Base-by-base conservation (phyloP, 1,284 basidiomycete species). In the Trichosporon coremiiforme region DNA sequence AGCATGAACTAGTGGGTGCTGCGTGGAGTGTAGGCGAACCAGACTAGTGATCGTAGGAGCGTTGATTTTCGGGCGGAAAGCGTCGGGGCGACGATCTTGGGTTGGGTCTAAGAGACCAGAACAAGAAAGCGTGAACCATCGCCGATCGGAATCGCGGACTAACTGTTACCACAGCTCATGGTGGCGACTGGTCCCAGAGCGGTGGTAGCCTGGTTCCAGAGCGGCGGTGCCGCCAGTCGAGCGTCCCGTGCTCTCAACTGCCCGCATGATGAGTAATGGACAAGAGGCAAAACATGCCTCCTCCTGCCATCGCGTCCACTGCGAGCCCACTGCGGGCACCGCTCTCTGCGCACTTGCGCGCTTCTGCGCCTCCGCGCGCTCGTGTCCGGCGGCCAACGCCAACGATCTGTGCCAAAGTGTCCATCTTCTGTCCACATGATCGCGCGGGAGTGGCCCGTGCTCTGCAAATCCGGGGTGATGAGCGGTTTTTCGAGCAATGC, bases 191-290 rank as follows among this genome's bases (percentile, higher is more conserved):
- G 7, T n/a, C 7, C 50, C 50, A 22, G 50, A 53, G 8, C 4
- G 50, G 25, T 17, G 20, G 50, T 53, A 53, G 22, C 6, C 20
- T 22, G 2, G 22, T 53, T 20, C 50, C 22, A 53, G 22, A 25
- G 50, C 20, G 50, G 8, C 22, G 20, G 22, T 10, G 50, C 50
- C 20, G 17, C 22, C 50, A 20, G 50, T 25, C 10, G 50, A 25
- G 7, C 50, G 50, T 22, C 9, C 50, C 50, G 50, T 12, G 20
- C 50, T 4, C 50, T 2, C 12, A 4, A 22, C 7, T 53, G 20
- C 20, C 50, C 50, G 22, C 20, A 53, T 53, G 50, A 53, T 53
- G 50, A 53, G 50, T 53, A 22, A 53, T 53, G 50, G 20, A 53
- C 50, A 20, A 20, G 50, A 53, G 8, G 50, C 8, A 53, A 53